A percentile compares a stretch with the other conserved stretches of the same genome.
Evolutionary conservation across 306 rosid genomes (phyloP).

Genomic region (Cucurbita pepo): DNA sequence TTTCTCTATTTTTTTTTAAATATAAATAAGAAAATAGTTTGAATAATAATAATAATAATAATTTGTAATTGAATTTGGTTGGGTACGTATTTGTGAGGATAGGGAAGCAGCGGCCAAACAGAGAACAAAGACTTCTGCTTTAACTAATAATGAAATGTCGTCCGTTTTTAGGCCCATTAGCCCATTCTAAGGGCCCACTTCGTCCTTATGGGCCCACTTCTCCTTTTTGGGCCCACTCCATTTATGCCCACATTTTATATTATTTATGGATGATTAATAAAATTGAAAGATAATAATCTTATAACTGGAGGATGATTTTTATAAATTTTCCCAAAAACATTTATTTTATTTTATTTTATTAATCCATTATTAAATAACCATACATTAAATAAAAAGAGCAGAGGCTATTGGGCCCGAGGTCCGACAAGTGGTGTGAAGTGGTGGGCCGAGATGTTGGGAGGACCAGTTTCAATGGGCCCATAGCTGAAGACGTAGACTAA

Average conservation of each 20-base stretch:
- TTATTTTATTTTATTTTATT: too few relatives aligned
- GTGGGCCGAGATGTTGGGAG: not conserved
- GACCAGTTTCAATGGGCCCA: not conserved
- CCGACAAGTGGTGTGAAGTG: not conserved
- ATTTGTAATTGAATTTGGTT: not conserved
- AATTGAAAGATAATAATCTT: too few relatives aligned
- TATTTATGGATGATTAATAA: too few relatives aligned
- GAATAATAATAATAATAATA: not conserved
- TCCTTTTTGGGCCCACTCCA: not conserved
- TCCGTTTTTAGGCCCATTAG: constrained; percentile 5
- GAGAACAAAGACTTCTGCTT: not conserved
- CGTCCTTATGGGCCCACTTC: not conserved
- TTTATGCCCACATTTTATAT: not conserved
- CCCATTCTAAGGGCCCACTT: not conserved
- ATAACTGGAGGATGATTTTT: too few relatives aligned
- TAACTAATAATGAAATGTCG: not conserved
- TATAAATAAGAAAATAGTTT: not conserved
- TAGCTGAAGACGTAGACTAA: not conserved
- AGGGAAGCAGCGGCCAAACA: not conserved
- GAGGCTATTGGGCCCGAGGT: not conserved
- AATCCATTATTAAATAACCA: too few relatives aligned
- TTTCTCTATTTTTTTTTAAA: not conserved
- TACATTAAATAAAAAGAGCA: too few relatives aligned
- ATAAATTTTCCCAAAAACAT: too few relatives aligned
- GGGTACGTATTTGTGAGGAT: not conserved